Percentiles rank a stretch among this genome's conserved stretches.
These are phyloP conservation scores for Primulina tabacum DNA, from an alignment of 257 asterid genomes.

Conservation along the genomic window DNA sequence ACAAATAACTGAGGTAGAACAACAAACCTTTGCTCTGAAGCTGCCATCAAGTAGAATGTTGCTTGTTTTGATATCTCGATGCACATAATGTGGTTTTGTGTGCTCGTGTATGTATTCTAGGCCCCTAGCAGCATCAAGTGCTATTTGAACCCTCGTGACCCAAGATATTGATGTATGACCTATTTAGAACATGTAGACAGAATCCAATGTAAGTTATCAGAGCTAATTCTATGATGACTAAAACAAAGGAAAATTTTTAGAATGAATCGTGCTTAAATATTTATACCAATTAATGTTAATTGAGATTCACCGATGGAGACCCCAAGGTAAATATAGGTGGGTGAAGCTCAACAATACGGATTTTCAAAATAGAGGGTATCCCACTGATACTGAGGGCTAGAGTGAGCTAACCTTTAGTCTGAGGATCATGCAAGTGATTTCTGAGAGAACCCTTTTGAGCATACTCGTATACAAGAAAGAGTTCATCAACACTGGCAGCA, in stretches of 20 bases:
- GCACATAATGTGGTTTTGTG: constrained; percentile 94
- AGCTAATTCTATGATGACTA: neutral
- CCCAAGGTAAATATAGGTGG: neutral
- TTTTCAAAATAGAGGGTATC: neutral
- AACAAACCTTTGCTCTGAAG: constrained; percentile 79
- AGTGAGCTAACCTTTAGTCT: constrained; percentile 58
- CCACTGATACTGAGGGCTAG: neutral
- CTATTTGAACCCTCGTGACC: constrained; percentile 90
- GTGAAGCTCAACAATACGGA: neutral
- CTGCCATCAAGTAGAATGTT: constrained; percentile 83
- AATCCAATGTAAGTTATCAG: neutral
- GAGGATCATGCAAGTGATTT: constrained; percentile 90
- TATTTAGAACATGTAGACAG: constrained; percentile 27
- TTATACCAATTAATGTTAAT: neutral
- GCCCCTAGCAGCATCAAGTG: constrained; percentile 98
- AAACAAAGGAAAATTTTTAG: too few species aligned
- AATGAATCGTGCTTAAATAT: neutral
- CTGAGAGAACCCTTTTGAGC: constrained; percentile 90
- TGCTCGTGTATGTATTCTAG: constrained; percentile 96
- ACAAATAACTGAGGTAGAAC: constrained; percentile 11
- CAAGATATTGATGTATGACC: constrained; percentile 88
- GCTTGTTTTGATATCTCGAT: constrained; percentile 92
- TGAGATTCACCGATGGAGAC: neutral
- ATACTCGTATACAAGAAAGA: constrained; percentile 81
- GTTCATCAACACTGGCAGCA: constrained; percentile 76